Conservation (phyloP, 176 grass and related monocot genomes). For the Oryza officinalis region DNA sequence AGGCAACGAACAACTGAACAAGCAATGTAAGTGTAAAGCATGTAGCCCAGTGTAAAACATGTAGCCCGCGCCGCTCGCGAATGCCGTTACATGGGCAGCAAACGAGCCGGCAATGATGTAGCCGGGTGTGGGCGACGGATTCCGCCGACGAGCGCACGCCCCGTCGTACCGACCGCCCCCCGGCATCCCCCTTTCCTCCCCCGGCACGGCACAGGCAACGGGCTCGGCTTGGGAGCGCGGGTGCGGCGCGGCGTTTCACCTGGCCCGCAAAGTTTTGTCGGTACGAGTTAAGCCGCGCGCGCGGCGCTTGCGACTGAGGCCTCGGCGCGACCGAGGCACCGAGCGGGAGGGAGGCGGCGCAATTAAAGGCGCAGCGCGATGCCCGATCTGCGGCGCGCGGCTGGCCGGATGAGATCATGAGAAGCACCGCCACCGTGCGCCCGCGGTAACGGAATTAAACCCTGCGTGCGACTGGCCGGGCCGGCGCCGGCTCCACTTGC, state of each 20-base stretch:
- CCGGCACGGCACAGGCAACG: constrained; percentile 6
- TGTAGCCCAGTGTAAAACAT: too few species aligned
- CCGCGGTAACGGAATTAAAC: constrained; percentile 9
- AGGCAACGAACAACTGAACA: too few species aligned
- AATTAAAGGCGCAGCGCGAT: constrained; percentile 23
- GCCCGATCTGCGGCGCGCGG: constrained; percentile 21
- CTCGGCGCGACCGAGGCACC: too few species aligned
- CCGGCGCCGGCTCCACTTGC: not conserved
- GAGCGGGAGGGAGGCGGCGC: constrained; percentile 11
- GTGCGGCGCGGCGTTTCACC: not conserved
- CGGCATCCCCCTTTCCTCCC: constrained; percentile 1
- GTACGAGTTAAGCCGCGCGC: constrained; percentile 14
- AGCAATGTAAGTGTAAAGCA: too few species aligned
- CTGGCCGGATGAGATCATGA: not conserved
- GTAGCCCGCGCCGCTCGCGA: not conserved
- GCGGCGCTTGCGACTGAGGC: too few species aligned
- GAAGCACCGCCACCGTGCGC: constrained; percentile 32
- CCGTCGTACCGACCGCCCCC: not conserved
- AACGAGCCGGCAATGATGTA: constrained; percentile 12
- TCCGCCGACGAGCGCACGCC: not conserved
- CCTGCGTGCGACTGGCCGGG: not conserved
- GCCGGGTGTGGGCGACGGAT: constrained; percentile 27
- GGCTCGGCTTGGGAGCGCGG: not conserved
- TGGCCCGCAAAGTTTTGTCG: constrained; percentile 4
- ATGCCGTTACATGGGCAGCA: not conserved